Evolutionary conservation across 2,329 filamentous ascomycete genomes (phyloP), one percentile per base, ranked within the genome.

Genomic region (Diplodia seriata): DNA sequence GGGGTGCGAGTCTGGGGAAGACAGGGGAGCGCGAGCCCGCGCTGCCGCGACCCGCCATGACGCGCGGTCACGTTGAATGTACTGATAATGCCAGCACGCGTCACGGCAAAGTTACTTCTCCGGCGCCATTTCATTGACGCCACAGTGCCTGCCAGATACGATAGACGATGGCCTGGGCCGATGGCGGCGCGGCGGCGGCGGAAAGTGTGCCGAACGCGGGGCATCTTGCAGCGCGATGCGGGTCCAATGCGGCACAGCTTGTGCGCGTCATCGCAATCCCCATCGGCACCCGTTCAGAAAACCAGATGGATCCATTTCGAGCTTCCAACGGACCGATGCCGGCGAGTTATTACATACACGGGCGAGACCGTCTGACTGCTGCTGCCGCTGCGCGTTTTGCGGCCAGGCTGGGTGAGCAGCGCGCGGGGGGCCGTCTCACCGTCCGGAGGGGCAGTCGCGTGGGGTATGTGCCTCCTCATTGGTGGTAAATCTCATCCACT

Each of bases 191-290:
- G 18, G 9, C 20, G 15, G 63, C 26, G 63, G 51, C 50, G 64
- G 64, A 67, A 67, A 54, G 64, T 59, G 64, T 51, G 54, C 54
- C 64, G 64, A 67, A 63, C 59, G 59, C 59, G 59, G 59, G 47
- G 59, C 59, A 63, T 47, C 43, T 11, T 26, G 47, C 59, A 51
- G 43, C 43, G 47, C 29, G 47, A 15, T 11, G 20, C 36, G 14
- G 50, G 50, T 53, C 14, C 12, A 33, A 33, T 4, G 43, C 43
- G 54, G 54, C 54, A 40, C 31, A 40, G 54, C 33, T 40, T 36
- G 33, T 36, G 54, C 54, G 31, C 33, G 57, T 31, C 57, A 33
- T 62, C 26, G 36, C 31, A 38, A 5, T 3, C 20, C 9, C 29
- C 31, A 33, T 33, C 31, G 6, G 31, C 33, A 9, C 26, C 56